A percentile compares a stretch with the other conserved stretches of the same genome.
phyloP scores from a whole-genome alignment of 257 asterid genomes.

The Buddleja alternifolia region DNA sequence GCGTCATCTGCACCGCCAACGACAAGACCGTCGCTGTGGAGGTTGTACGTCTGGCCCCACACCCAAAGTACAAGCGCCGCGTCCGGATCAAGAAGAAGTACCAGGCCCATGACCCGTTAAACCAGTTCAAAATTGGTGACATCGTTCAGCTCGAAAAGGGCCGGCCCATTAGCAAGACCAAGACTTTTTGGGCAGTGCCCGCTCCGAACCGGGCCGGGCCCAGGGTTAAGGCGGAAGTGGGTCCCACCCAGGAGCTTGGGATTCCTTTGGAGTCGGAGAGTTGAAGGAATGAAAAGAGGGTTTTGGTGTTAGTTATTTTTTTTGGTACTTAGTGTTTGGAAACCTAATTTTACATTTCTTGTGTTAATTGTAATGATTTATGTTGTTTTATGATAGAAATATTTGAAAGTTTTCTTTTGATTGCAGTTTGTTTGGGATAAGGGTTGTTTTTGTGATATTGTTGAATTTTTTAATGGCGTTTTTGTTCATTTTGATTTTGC shows the following conservation, averaged over 20 bases:
- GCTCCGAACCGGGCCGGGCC: conserved; percentile 37
- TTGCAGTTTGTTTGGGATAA: neutral
- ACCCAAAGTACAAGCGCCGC: conserved; percentile 95
- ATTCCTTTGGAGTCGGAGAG: conserved; percentile 54
- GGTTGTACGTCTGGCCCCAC: conserved; percentile 83
- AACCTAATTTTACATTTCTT: conserved; percentile 7
- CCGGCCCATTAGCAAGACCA: conserved; percentile 85
- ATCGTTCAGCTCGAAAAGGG: conserved; percentile 76
- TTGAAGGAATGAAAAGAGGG: neutral
- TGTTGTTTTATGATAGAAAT: neutral
- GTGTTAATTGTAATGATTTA: conserved; percentile 22
- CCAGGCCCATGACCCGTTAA: conserved; percentile 90
- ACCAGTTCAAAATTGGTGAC: conserved; percentile 88
- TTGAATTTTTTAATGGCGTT: too few relatives aligned
- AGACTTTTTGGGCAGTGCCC: conserved; percentile 71
- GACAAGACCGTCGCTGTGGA: conserved; percentile 95
- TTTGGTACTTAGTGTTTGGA: neutral
- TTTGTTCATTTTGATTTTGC: too few relatives aligned
- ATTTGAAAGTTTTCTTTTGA: neutral
- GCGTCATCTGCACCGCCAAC: conserved; percentile 71
- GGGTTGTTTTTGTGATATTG: neutral
- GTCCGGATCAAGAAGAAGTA: conserved; percentile 90
- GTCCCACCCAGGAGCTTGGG: conserved; percentile 44
- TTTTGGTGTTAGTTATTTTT: neutral
- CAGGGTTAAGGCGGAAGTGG: conserved; percentile 33